Conservation (phyloP, 1,284 basidiomycete species). For the Ceratobasidium sp. region DNA sequence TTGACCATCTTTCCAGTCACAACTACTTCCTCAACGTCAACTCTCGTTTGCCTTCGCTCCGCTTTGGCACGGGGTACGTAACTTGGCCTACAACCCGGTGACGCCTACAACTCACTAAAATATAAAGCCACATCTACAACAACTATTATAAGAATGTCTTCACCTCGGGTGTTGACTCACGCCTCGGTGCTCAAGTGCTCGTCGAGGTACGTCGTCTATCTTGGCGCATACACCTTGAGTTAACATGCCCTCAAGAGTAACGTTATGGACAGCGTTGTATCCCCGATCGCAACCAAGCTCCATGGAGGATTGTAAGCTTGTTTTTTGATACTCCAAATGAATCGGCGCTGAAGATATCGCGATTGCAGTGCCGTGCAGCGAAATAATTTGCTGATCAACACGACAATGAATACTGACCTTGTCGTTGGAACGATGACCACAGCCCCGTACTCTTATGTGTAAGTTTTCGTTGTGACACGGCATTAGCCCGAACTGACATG, state of each 20-base stretch:
- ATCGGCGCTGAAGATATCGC: background rate
- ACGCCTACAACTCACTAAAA: background rate
- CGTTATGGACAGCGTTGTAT: constrained; percentile 43
- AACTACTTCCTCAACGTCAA: constrained; percentile 42
- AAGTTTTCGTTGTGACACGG: background rate
- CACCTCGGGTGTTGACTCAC: constrained; percentile 43
- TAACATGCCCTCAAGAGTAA: constrained; percentile 33
- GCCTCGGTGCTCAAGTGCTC: constrained; percentile 45
- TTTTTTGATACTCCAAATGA: background rate
- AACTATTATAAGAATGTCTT: constrained; percentile 45
- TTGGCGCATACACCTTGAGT: background rate
- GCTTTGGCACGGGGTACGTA: constrained; percentile 45
- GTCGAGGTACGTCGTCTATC: constrained; percentile 39
- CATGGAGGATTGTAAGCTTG: constrained; percentile 27
- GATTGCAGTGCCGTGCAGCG: constrained; percentile 41
- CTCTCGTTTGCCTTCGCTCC: constrained; percentile 46
- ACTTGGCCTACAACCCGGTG: background rate
- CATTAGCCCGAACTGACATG: background rate
- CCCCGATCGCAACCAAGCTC: constrained; percentile 44
- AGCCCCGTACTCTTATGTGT: constrained; percentile 40
- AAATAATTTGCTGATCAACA: constrained; percentile 44
- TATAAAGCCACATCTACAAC: constrained; percentile 43
- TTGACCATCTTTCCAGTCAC: background rate
- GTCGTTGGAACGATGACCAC: constrained; percentile 43
- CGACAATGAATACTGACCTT: constrained; percentile 42